These are phyloP conservation scores for Metschnikowia shivogae DNA, from an alignment of 805 yeast genomes.

Conservation along the genomic window DNA sequence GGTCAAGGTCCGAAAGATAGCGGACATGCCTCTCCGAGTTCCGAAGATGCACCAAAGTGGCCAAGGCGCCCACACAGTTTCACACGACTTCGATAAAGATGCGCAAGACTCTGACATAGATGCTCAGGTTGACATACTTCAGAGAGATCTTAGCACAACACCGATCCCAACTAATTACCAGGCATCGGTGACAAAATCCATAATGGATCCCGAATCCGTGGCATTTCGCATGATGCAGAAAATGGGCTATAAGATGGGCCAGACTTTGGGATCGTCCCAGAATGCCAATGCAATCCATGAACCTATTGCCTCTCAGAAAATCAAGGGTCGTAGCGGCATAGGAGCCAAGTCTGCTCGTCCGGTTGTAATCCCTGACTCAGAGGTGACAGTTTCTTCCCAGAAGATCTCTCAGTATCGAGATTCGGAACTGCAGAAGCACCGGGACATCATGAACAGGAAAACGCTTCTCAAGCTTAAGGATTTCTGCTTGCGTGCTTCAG, in stretches of 20 bases:
- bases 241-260: conserved; percentile 56
- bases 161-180: not conserved
- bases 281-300: conserved; percentile 20
- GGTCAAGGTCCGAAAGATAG: not conserved
- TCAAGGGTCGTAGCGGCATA: conserved; percentile 19
- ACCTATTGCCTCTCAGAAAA: conserved; percentile 27
- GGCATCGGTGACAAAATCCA: conserved; percentile 9
- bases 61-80: no score
- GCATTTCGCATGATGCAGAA: conserved; percentile 52
- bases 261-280: conserved; percentile 36
- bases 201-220: conserved; percentile 17
- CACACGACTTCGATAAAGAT: no score
- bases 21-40: not conserved
- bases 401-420: conserved; percentile 6
- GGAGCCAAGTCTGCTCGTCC: conserved; percentile 16
- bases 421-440: conserved; percentile 2
- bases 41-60: not conserved
- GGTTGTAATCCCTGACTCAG: not conserved
- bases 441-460: not conserved
- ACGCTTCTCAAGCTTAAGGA: conserved; percentile 33
- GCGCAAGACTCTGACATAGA: not conserved
- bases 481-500: conserved; percentile 39
- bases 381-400: not conserved
- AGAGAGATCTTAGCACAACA: not conserved
- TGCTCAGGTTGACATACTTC: not conserved